These are phyloP conservation scores for Penicillium occitanis DNA, from an alignment of 2,329 filamentous ascomycete genomes.

Conservation along the genomic window DNA sequence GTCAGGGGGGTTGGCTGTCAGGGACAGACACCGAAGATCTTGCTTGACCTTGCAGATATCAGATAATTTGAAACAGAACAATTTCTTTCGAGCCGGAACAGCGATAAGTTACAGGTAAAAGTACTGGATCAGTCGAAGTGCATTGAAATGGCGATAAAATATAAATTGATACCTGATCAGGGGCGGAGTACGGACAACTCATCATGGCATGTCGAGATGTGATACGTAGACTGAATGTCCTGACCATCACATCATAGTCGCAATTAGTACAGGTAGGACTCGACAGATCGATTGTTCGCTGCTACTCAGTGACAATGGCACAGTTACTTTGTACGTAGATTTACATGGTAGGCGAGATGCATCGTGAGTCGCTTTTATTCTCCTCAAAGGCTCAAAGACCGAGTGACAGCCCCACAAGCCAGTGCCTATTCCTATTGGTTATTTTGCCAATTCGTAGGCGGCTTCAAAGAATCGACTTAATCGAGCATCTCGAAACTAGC, in stretches of 20 bases:
- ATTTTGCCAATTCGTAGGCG: not conserved
- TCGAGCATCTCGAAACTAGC: not conserved
- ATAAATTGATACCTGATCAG: not conserved
- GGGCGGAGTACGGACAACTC: not conserved
- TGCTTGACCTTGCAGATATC: slow-evolving; percentile 1
- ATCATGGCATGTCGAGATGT: not conserved
- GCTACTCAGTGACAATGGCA: not conserved
- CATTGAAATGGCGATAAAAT: not conserved
- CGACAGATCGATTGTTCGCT: not conserved
- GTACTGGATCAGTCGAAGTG: not conserved
- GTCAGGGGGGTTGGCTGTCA: slow-evolving; percentile 1
- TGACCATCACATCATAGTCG: not conserved
- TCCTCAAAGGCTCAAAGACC: not conserved
- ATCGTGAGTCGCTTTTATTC: not conserved
- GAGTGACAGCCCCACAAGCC: not conserved
- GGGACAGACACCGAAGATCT: not conserved
- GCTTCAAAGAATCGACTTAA: not conserved
- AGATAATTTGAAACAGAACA: not conserved
- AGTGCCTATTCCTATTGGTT: not conserved
- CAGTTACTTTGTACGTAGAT: not conserved
- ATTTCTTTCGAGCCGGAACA: not conserved
- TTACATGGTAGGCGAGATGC: not conserved
- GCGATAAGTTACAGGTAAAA: not conserved
- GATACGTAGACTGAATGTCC: not conserved
- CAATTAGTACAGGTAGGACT: not conserved